Base-by-base conservation (phyloP, 2,329 filamentous ascomycete genomes). In the Microdochium trichocladiopsis region DNA sequence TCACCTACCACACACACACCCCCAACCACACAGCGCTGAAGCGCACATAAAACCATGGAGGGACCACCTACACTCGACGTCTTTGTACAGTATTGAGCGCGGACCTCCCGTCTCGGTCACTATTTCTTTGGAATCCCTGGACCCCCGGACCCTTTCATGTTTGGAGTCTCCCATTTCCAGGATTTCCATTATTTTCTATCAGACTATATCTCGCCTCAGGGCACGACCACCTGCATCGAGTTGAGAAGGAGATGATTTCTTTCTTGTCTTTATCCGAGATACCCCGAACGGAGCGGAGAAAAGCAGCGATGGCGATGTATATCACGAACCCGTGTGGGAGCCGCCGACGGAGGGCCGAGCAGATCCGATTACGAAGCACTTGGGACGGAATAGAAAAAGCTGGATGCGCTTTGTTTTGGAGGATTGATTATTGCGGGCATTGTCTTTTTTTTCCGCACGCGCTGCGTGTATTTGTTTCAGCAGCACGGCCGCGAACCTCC, bases 331-430 rank as follows among this genome's bases (percentile, higher is more conserved):
- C 18, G 41, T 45, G 41, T 45, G 6, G 41, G 41, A 22, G 41
- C 21, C n/a, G 41, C 41, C 41, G 21, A 23, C 41, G 41, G 11
- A 45, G n/a, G 41, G 18, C 12, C 21, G 41, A 18, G 41, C 41
- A 18, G 18, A n/a, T 18, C 41, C 41, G 21, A 45, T 12, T 12
- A 45, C 41, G 41, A 45, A 45, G 41, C 41, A 45, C 41, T 45
- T 45, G 41, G 41, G 41, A 45, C 41, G 41, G 41, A 45, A 45
- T 45, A 45, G 41, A 45, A 45, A 45, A 45, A 45, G 41, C 41
- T 22, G 41, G 41, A 45, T 45, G n/a, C 6, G 11, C n/a, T 23
- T 41, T 41, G 11, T 16, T 41, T 45, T 45, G 41, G 41, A 45
- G 41, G 41, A 22, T 22, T 22, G 6, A 9, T 22, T 16, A 21